phyloP scores from a whole-genome alignment of 2,329 filamentous ascomycete species.

The Paraconiothyrium brasiliense region DNA sequence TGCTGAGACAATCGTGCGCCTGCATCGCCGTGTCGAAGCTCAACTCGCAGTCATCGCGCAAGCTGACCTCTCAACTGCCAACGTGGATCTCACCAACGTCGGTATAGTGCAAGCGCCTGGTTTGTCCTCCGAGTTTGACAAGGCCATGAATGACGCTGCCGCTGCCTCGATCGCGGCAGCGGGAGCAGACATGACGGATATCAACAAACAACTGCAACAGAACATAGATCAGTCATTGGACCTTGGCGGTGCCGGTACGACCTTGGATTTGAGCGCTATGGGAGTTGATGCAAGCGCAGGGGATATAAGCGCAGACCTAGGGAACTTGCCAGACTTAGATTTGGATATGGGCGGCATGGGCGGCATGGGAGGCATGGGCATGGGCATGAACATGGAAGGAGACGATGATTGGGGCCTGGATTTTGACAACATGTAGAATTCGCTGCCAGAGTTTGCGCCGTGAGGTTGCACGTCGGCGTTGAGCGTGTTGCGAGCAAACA shows the following conservation, averaged over 20 bases:
- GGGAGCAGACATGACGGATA: constrained; percentile 33
- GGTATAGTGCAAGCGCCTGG: constrained; percentile 38
- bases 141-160: constrained; percentile 49
- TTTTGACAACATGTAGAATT: constrained; percentile 46
- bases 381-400: constrained; percentile 44
- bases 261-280: constrained; percentile 43
- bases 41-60: constrained; percentile 58
- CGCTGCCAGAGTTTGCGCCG: not conserved
- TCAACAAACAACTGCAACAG: constrained; percentile 46
- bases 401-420: constrained; percentile 53
- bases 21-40: constrained; percentile 72
- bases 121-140: constrained; percentile 43
- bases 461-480: not conserved
- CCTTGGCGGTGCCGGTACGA: constrained; percentile 35
- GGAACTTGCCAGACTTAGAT: constrained; percentile 38
- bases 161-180: constrained; percentile 39
- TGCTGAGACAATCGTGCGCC: constrained; percentile 70
- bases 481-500: not conserved
- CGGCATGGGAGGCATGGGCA: constrained; percentile 35
- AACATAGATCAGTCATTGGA: constrained; percentile 40
- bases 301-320: constrained; percentile 35
- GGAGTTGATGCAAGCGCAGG: constrained; percentile 32
- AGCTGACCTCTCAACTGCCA: constrained; percentile 33
- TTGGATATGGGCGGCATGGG: constrained; percentile 38
- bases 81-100: constrained; percentile 40